A percentile compares a stretch with the other conserved stretches of the same genome.
Conservation (phyloP, 805 yeast genomes). For the Pichia manshurica region DNA sequence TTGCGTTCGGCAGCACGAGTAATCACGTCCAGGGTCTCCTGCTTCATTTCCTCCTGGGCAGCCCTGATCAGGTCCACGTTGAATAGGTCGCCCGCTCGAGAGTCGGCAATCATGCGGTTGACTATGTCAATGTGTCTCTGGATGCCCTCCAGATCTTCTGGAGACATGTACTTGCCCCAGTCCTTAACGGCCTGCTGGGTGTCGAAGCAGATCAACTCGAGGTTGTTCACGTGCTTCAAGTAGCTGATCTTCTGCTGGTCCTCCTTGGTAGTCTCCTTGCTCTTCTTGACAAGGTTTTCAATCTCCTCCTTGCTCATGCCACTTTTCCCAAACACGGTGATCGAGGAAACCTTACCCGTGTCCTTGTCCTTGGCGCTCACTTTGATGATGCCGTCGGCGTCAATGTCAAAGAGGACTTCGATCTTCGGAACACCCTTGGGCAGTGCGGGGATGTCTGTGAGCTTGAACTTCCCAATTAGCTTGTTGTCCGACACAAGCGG, state of each 20-base stretch:
- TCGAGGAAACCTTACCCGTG: slow-evolving; percentile 87
- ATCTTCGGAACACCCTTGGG: slow-evolving; percentile 88
- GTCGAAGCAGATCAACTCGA: slow-evolving; percentile 33
- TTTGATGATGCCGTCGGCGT: slow-evolving; percentile 95
- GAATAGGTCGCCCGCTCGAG: slow-evolving; percentile 27
- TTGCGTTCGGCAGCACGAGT: slow-evolving; percentile 25
- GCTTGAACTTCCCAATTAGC: slow-evolving; percentile 88
- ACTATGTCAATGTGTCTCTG: slow-evolving; percentile 22
- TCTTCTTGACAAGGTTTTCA: slow-evolving; percentile 84
- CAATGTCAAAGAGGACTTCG: slow-evolving; percentile 90
- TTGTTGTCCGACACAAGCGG: slow-evolving; percentile 94
- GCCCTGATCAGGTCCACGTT: slow-evolving; percentile 28
- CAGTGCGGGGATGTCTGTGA: slow-evolving; percentile 85
- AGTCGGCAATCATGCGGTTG: slow-evolving; percentile 26
- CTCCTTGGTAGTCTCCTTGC: slow-evolving; percentile 81
- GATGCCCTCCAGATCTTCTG: slow-evolving; percentile 15
- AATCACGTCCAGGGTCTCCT: slow-evolving; percentile 25
- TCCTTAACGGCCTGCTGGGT: slow-evolving; percentile 30
- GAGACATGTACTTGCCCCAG: slow-evolving; percentile 19
- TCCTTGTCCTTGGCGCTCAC: slow-evolving; percentile 93
- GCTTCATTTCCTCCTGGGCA: slow-evolving; percentile 33
- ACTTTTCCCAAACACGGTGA: slow-evolving; percentile 93
- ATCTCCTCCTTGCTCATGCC: slow-evolving; percentile 88
- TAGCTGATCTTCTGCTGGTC: slow-evolving; percentile 44
- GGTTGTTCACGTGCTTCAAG: slow-evolving; percentile 73